A percentile compares a stretch with the other conserved stretches of the same genome.
Evolutionary conservation across 2,329 filamentous ascomycete species (phyloP).

Genomic region (Nemania abortiva): DNA sequence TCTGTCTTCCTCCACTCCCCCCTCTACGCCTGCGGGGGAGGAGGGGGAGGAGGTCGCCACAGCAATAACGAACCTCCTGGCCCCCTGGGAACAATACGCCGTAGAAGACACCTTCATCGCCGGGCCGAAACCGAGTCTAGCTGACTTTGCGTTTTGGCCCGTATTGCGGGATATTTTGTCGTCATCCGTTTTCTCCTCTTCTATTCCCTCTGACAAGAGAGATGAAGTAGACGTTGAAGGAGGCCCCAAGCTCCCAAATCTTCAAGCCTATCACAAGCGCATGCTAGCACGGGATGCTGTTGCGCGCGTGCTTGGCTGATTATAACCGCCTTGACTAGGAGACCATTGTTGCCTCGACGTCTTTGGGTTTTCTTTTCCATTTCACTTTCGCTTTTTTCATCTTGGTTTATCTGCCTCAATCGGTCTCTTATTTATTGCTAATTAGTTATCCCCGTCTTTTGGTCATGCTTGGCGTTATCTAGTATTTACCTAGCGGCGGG

Average conservation of each 20-base stretch:
- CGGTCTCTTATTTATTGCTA: not conserved
- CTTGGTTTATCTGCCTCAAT: too few relatives aligned
- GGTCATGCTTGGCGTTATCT: not conserved
- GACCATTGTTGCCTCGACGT: not conserved
- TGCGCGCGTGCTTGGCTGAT: constrained; percentile 31
- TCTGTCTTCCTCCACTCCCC: not conserved
- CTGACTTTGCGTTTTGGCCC: constrained; percentile 70
- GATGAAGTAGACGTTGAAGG: not conserved
- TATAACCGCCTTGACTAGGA: not conserved
- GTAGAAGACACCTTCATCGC: constrained; percentile 60
- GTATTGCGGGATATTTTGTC: constrained; percentile 61
- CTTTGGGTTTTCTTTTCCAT: not conserved
- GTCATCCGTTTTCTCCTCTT: not conserved
- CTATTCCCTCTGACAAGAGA: not conserved
- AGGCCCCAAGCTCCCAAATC: constrained; percentile 51
- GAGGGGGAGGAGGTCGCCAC: constrained; percentile 16
- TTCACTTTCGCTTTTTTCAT: not conserved
- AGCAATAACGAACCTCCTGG: constrained; percentile 53
- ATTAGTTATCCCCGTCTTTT: not conserved
- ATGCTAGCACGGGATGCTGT: constrained; percentile 40
- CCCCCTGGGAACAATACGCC: constrained; percentile 57
- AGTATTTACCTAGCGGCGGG: too few relatives aligned
- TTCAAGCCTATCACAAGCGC: constrained; percentile 56
- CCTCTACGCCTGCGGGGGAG: not conserved
- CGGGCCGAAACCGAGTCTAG: constrained; percentile 57